Evolutionary conservation across 352 stramenopile genomes (phyloP).

Genomic region (Aphanomyces cochlioides): DNA sequence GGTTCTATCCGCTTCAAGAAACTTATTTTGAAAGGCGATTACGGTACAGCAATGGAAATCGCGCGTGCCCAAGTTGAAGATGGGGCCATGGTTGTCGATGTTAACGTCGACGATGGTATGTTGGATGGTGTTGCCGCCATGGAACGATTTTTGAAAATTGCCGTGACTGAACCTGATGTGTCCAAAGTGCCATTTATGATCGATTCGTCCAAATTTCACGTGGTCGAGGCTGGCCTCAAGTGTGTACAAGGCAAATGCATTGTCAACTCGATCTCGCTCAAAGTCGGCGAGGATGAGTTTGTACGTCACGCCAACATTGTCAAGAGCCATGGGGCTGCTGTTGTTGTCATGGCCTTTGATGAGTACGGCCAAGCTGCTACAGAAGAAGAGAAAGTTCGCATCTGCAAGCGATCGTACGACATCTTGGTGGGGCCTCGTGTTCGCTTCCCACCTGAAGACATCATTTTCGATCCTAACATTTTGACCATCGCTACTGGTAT

Average conservation of each 20-base stretch:
- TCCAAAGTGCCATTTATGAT: constrained; percentile 97
- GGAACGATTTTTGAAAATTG: constrained; percentile 97
- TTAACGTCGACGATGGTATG: constrained; percentile 98
- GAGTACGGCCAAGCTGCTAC: constrained; percentile 95
- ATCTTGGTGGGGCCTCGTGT: constrained; percentile 93
- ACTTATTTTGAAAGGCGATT: constrained; percentile 94
- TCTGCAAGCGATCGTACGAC: constrained; percentile 98
- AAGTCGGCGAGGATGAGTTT: constrained; percentile 96
- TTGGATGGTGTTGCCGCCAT: constrained; percentile 94
- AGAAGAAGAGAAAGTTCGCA: constrained; percentile 93
- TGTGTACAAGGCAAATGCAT: constrained; percentile 97
- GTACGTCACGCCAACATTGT: constrained; percentile 92
- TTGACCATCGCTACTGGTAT: constrained; percentile 96
- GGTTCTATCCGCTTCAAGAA: constrained; percentile 95
- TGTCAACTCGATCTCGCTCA: constrained; percentile 97
- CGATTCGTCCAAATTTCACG: constrained; percentile 97
- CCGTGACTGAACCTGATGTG: constrained; percentile 94
- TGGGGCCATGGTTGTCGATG: constrained; percentile 96
- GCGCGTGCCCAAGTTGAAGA: constrained; percentile 95
- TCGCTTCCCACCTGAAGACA: constrained; percentile 94
- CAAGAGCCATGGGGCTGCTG: constrained; percentile 92
- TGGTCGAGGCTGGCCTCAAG: constrained; percentile 96
- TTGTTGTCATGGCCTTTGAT: constrained; percentile 98
- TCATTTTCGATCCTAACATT: constrained; percentile 98
- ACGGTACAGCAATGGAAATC: constrained; percentile 94